Base-by-base conservation (phyloP, 805 yeast species). In the Ogataea thermomethanolica region DNA sequence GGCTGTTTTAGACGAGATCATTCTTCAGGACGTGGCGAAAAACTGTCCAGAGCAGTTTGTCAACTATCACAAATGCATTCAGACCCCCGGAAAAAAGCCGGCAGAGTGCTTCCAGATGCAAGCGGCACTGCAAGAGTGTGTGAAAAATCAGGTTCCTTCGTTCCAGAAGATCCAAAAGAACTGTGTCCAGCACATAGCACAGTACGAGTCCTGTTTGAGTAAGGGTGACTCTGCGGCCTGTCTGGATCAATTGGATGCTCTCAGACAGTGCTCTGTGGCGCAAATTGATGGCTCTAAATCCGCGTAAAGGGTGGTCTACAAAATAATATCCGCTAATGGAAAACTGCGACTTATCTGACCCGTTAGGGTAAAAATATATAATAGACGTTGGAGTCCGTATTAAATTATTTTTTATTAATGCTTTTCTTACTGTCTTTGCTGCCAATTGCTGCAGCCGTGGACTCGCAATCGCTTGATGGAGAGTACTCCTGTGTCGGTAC, bases 11-110 rank as follows among this genome's bases (percentile, higher is more conserved):
- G 95, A 86, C 61, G 90, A 85, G 56, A 67, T 82, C 36, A 72
- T 86, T 24, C 74, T 86, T 46, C 89, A 84, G 46, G 95, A 86
- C 54, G 84, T 84, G 42, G 89, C 95, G 10, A 73, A 77, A 39
- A 67, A 71, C 54, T 86, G 95, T 58, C 93, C 95, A 0, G 78
- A 76, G 45, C 74, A 79, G 54, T 85, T 86, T 49, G 63, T 85
- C 41, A 75, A 72, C 21, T 86, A 81, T 59, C 91, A 86, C 60
- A 78, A 76, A 53, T 86, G 95, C 56, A 73, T 86, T 60, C 62
- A 70, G 39, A 78, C 45, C 9, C 51, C 77, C 9, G 67, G 69
- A 46, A 70, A 26, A 20, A 40, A 43, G 15, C 37, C 73, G 17
- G 53, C 61, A 13, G 64, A 67, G 43, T 86, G 95, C 55, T 58